phyloP scores from a whole-genome alignment of 2,329 filamentous ascomycete genomes.

The Zymoseptoria passerinii region DNA sequence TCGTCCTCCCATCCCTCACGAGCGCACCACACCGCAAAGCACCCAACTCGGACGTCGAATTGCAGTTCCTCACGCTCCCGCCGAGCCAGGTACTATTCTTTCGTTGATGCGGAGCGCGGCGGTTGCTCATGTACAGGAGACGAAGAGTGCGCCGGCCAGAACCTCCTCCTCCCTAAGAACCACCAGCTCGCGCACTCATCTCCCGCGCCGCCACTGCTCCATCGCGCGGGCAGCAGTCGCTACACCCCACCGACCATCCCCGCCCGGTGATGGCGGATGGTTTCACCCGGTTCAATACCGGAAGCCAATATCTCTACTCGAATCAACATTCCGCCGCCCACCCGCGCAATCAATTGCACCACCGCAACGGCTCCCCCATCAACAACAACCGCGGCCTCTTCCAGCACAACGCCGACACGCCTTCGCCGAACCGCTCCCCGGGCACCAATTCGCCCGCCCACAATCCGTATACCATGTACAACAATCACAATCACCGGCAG shows the following conservation, averaged over 20 bases:
- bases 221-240: slow-evolving; percentile 8
- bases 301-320: slow-evolving; percentile 52
- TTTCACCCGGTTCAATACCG: slow-evolving; percentile 55
- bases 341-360: slow-evolving; percentile 37
- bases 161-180: slow-evolving; percentile 35
- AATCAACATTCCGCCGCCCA: slow-evolving; percentile 44
- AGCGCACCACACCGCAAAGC: neutral
- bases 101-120: slow-evolving; percentile 28
- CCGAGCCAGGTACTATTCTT: slow-evolving; percentile 10
- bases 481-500: slow-evolving; percentile 55
- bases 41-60: neutral
- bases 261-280: slow-evolving; percentile 60
- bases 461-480: slow-evolving; percentile 71
- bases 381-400: slow-evolving; percentile 33
- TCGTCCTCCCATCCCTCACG: neutral
- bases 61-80: neutral
- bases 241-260: slow-evolving; percentile 10
- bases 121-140: slow-evolving; percentile 43
- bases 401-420: slow-evolving; percentile 41
- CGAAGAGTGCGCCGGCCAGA: slow-evolving; percentile 39
- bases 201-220: slow-evolving; percentile 14
- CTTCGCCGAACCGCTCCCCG: slow-evolving; percentile 51
- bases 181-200: slow-evolving; percentile 12
- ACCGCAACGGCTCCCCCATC: slow-evolving; percentile 41
- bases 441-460: slow-evolving; percentile 44